Evolutionary conservation across 1,139 yeast species (phyloP).

Genomic region (Barnettozyma hawaiiensis): DNA sequence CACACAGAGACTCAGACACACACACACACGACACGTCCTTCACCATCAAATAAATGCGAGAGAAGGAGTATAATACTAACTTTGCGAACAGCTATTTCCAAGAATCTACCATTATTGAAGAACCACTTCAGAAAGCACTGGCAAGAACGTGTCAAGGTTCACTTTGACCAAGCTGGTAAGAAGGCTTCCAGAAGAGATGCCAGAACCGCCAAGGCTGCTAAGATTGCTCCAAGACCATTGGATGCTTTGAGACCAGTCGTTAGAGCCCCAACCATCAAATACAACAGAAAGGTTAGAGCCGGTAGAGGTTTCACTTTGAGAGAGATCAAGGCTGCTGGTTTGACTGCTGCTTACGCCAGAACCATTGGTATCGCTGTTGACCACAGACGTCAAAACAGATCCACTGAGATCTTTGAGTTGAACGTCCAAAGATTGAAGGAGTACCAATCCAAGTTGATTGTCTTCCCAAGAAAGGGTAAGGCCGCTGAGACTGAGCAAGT

Average conservation of each 20-base stretch:
- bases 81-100: conserved; percentile 84
- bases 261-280: conserved; percentile 96
- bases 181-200: conserved; percentile 95
- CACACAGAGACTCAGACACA: too few relatives aligned
- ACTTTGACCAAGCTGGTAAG: conserved; percentile 99
- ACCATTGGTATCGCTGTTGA: conserved; percentile 98
- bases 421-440: conserved; percentile 96
- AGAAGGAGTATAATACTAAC: too few relatives aligned
- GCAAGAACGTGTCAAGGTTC: conserved; percentile 99
- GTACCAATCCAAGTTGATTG: conserved; percentile 92
- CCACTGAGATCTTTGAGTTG: conserved; percentile 89
- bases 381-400: conserved; percentile 99
- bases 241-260: conserved; percentile 96
- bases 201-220: conserved; percentile 92
- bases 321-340: conserved; percentile 98
- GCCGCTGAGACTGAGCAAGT: conserved; percentile 78
- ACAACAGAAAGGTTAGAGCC: conserved; percentile 99
- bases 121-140: conserved; percentile 99
- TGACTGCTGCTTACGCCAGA: conserved; percentile 94
- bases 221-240: conserved; percentile 95
- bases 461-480: conserved; percentile 87
- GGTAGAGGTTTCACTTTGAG: conserved; percentile 99
- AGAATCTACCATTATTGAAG: conserved; percentile 96
- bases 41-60: too few relatives aligned
- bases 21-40: too few relatives aligned